phyloP scores from a whole-genome alignment of 2,329 filamentous ascomycete species.

The Alternaria tenuissima region DNA sequence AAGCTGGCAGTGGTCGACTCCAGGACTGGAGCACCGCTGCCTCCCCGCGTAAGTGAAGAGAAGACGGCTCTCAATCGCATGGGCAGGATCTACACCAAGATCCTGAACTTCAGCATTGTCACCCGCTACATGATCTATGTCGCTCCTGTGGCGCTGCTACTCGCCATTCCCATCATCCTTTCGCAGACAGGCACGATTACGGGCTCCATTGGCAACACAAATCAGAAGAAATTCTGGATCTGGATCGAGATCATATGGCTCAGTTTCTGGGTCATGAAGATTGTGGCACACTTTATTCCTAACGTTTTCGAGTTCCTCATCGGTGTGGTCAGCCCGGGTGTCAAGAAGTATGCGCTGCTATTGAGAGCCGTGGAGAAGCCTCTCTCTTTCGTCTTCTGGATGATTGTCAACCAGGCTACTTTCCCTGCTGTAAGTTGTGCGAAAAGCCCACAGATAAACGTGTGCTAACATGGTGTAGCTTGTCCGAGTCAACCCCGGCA shows the following conservation, averaged over 20 bases:
- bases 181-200: conserved; percentile 58
- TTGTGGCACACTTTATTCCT: conserved; percentile 66
- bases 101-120: conserved; percentile 69
- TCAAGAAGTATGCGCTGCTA: conserved; percentile 69
- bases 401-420: conserved; percentile 66
- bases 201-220: conserved; percentile 62
- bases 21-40: conserved; percentile 36
- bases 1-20: conserved; percentile 42
- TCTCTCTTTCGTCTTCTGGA: conserved; percentile 68
- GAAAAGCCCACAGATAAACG: neutral
- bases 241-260: conserved; percentile 73
- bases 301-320: conserved; percentile 67
- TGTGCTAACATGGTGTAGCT: conserved; percentile 12
- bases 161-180: conserved; percentile 70
- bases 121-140: conserved; percentile 72
- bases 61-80: conserved; percentile 64
- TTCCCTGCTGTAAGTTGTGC: conserved; percentile 57
- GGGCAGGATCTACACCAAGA: conserved; percentile 67
- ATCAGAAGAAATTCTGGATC: conserved; percentile 68
- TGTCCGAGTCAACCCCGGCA: conserved; percentile 21
- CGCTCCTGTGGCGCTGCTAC: conserved; percentile 63
- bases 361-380: conserved; percentile 67
- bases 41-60: conserved; percentile 56
- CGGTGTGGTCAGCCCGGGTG: conserved; percentile 70
- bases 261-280: conserved; percentile 69